A percentile compares a stretch with the other conserved stretches of the same genome.
These are phyloP conservation scores for Camptophora hylomeconis DNA, from an alignment of 2,329 filamentous ascomycete genomes.

Conservation along the genomic window DNA sequence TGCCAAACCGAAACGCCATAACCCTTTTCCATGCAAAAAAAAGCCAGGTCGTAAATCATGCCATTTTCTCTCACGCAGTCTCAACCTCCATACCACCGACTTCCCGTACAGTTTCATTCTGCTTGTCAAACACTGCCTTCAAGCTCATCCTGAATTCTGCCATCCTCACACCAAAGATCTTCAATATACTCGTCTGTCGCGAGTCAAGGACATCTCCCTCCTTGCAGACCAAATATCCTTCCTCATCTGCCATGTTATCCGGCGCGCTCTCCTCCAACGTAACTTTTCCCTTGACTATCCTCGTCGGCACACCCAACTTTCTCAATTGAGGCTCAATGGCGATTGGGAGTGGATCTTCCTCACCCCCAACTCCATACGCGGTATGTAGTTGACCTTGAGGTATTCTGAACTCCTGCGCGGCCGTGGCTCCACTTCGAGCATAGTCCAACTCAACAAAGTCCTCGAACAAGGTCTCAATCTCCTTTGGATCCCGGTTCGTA, in stretches of 20 bases:
- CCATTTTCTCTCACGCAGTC: too few species aligned
- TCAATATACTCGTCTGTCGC: conserved; percentile 82
- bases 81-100: conserved; percentile 32
- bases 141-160: conserved; percentile 80
- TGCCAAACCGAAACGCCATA: too few species aligned
- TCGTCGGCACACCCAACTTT: conserved; percentile 78
- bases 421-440: conserved; percentile 70
- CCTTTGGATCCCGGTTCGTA: conserved; percentile 59
- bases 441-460: conserved; percentile 69
- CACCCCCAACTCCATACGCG: conserved; percentile 42
- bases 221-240: conserved; percentile 64
- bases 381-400: conserved; percentile 74
- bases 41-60: too few species aligned
- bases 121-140: conserved; percentile 47
- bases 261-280: conserved; percentile 47
- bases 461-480: conserved; percentile 61
- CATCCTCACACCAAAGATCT: conserved; percentile 82
- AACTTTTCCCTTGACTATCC: conserved; percentile 78
- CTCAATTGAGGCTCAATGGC: conserved; percentile 82
- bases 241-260: conserved; percentile 26
- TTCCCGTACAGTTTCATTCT: conserved; percentile 27
- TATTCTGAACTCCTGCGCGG: conserved; percentile 63
- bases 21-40: too few species aligned
- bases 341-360: conserved; percentile 80
- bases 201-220: conserved; percentile 78